Evolutionary conservation across 2,329 filamentous ascomycete species (phyloP), one percentile per base, ranked within the genome.

Genomic region (Diaporthe citrichinensis): DNA sequence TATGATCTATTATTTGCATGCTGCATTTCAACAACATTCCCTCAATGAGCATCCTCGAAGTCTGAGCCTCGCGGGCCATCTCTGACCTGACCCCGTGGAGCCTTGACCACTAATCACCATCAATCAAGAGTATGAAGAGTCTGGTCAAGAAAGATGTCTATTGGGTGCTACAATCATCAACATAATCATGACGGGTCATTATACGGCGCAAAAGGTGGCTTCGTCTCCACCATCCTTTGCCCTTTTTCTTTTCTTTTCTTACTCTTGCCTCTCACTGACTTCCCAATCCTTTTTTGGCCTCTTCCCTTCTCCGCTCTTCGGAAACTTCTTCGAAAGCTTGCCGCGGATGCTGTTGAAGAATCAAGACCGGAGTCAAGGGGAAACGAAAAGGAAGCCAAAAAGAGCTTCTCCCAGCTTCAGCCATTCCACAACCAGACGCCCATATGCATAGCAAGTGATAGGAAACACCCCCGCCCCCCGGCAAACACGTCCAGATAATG

Each of bases 161-260:
- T 55, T 55, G 34, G n/a, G 8, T 28, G 65, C 65, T 34, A 58
- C 68, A 75, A n/a, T n/a, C 71, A 61, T 65, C 71, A 72, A 62
- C 44, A 36, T 55, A n/a, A 55, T 73, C 71, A 34, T 73, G 14
- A 73, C 61, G 23, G 65, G 71, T 73, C 71, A 73, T 73, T 53
- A 73, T 25, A 34, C 44, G 34, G 49, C 46, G n/a, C 39, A 46
- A 65, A 41, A 17, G 31, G 34, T 34, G 34, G 31, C 46, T 41
- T 17, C 15, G 3, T 34, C 34, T 34, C 46, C 31, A 12, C 31
- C 25, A 46, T n/a, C 31, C 34, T 44, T 17, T 57, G 23, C 31
- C 31, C 46, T 23, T 39, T 23, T 10, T 41, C 58, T 61, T 25
- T 55, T 55, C 9, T 41, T 41, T 31, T 41, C 3, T 28, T 20